These are phyloP conservation scores for Fusarium virguliforme DNA, from an alignment of 2,329 filamentous ascomycete genomes.

Conservation along the genomic window DNA sequence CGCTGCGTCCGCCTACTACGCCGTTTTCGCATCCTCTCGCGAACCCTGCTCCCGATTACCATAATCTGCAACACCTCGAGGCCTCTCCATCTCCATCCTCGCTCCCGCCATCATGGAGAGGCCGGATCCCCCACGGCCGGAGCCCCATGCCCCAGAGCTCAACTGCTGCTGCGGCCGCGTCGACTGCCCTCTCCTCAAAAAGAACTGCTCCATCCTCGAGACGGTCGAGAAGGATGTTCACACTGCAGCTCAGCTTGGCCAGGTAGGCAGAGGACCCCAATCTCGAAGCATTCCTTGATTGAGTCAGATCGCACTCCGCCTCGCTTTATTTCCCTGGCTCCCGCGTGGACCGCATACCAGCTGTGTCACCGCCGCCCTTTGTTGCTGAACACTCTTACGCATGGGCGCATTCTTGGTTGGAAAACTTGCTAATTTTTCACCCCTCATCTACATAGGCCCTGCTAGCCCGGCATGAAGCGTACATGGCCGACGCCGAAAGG, in stretches of 20 bases:
- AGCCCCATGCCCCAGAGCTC: slow-evolving; percentile 57
- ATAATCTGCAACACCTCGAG: slow-evolving; percentile 36
- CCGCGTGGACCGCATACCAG: slow-evolving; percentile 47
- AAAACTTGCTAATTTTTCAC: slow-evolving; percentile 75
- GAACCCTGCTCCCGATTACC: slow-evolving; percentile 24
- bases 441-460: slow-evolving; percentile 84
- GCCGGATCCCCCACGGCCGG: slow-evolving; percentile 45
- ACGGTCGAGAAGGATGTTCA: slow-evolving; percentile 90
- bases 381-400: slow-evolving; percentile 26
- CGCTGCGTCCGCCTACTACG: slow-evolving; percentile 24
- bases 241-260: slow-evolving; percentile 88
- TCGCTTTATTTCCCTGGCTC: slow-evolving; percentile 18
- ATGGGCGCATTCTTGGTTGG: slow-evolving; percentile 31
- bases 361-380: slow-evolving; percentile 5
- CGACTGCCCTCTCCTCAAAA: slow-evolving; percentile 84
- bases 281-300: slow-evolving; percentile 48
- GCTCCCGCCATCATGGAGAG: slow-evolving; percentile 47
- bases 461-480: slow-evolving; percentile 91
- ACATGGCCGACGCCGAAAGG: slow-evolving; percentile 91
- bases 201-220: slow-evolving; percentile 84
- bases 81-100: slow-evolving; percentile 44
- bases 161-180: slow-evolving; percentile 88
- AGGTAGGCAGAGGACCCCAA: slow-evolving; percentile 77
- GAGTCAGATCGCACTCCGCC: slow-evolving; percentile 20
- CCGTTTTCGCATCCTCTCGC: slow-evolving; percentile 23